phyloP scores from a whole-genome alignment of 1,284 basidiomycete species.

The Volvariella volvacea region DNA sequence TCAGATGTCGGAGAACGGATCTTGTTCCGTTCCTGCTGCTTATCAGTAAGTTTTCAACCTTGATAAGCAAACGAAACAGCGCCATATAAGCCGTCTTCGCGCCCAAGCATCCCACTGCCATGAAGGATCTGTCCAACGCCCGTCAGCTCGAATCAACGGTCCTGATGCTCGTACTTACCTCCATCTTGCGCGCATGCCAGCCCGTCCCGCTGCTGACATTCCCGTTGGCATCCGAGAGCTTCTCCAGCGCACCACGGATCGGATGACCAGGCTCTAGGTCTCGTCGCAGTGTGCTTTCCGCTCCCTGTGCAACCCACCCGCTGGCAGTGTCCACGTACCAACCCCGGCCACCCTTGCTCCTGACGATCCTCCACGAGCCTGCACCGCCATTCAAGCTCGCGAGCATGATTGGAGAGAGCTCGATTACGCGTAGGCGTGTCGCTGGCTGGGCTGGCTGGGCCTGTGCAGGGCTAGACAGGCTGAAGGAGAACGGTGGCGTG shows the following conservation, averaged over 20 bases:
- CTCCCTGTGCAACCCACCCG: conserved; percentile 59
- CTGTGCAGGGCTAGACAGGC: conserved; percentile 24
- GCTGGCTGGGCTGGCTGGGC: conserved; percentile 37
- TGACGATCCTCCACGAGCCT: conserved; percentile 81
- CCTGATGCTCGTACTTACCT: conserved; percentile 47
- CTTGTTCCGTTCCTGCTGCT: too few species aligned
- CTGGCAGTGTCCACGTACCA: conserved; percentile 93
- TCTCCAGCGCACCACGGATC: conserved; percentile 61
- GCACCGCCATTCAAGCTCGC: conserved; percentile 69
- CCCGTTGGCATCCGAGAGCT: conserved; percentile 77
- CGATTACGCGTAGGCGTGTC: conserved; percentile 84
- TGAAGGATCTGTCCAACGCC: conserved; percentile 59
- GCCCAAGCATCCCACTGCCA: conserved; percentile 85
- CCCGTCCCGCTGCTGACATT: conserved; percentile 87
- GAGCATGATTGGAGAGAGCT: conserved; percentile 75
- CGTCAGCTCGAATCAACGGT: conserved; percentile 7
- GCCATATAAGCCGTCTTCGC: conserved; percentile 92
- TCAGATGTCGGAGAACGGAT: too few species aligned
- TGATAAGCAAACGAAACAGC: conserved; percentile 89
- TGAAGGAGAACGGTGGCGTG: conserved; percentile 70
- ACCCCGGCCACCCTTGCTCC: conserved; percentile 87
- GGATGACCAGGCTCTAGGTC: conserved; percentile 60
- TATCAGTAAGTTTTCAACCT: conserved; percentile 38
- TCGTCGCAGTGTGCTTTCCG: conserved; percentile 43
- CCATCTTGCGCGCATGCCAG: conserved; percentile 97